These are phyloP conservation scores for Neurospora sublineolata DNA, from an alignment of 495 filamentous ascomycete genomes.

Conservation along the genomic window DNA sequence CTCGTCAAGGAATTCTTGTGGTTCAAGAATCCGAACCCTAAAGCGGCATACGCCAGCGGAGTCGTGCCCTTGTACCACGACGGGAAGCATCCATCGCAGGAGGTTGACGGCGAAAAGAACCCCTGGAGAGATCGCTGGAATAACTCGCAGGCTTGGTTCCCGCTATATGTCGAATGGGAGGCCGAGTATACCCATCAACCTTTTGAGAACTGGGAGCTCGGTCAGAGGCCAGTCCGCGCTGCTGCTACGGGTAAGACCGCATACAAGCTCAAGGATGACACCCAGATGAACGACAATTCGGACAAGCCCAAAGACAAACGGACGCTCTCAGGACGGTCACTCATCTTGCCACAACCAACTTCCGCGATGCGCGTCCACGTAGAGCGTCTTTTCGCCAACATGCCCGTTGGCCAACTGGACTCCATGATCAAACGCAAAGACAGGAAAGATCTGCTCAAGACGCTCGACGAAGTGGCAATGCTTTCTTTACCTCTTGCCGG, in stretches of 20 bases:
- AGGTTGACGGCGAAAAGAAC: constrained; percentile 1
- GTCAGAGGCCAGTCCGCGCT: not conserved
- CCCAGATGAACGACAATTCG: not conserved
- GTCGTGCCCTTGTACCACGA: not conserved
- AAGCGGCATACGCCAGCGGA: not conserved
- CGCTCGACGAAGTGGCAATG: constrained; percentile 14
- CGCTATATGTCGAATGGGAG: constrained; percentile 31
- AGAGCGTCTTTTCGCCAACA: not conserved
- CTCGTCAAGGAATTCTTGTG: not conserved
- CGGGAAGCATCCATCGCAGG: not conserved
- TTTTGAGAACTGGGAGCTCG: not conserved
- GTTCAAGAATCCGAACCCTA: not conserved
- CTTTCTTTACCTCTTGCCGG: constrained; percentile 33
- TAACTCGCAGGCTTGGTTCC: constrained; percentile 32
- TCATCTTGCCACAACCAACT: not conserved
- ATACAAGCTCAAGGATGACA: not conserved
- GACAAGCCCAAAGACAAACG: not conserved
- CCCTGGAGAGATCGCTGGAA: constrained; percentile 28
- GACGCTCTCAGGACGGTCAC: not conserved
- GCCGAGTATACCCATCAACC: constrained; percentile 13
- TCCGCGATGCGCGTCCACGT: not conserved
- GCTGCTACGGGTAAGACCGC: not conserved
- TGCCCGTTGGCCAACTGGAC: not conserved
- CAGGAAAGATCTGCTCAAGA: not conserved
- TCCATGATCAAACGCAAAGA: not conserved